Conservation (phyloP, 805 yeast genomes). For the Blastobotrys chiropterorum region DNA sequence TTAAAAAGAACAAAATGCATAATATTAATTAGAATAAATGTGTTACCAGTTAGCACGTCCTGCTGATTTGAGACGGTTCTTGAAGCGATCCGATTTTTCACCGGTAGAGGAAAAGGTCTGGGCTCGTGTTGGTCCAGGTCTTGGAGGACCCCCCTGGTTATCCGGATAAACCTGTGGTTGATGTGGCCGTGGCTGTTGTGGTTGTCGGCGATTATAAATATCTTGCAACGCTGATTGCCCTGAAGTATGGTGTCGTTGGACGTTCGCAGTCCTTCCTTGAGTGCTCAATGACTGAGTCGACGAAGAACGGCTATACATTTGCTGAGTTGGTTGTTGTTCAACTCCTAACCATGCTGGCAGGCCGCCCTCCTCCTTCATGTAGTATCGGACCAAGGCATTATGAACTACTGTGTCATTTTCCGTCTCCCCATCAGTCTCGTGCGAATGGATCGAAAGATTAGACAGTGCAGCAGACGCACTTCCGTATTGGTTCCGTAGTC, state of each 20-base stretch:
- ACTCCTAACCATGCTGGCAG: conserved; percentile 31
- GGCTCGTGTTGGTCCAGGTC: conserved; percentile 2
- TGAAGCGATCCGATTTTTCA: conserved; percentile 14
- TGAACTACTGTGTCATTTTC: conserved; percentile 40
- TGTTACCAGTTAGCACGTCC: conserved; percentile 21
- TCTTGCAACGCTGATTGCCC: conserved; percentile 17
- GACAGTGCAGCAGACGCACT: conserved; percentile 25
- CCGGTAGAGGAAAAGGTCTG: conserved; percentile 7
- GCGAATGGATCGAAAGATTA: conserved; percentile 20
- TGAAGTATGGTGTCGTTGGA: conserved; percentile 3
- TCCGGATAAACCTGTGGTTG: neutral
- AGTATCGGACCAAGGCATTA: conserved; percentile 39
- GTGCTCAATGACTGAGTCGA: neutral
- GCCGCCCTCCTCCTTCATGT: conserved; percentile 25
- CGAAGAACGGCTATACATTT: neutral
- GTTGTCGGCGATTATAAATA: conserved; percentile 18
- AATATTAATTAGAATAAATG: neutral
- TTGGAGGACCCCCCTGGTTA: neutral
- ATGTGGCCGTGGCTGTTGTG: conserved; percentile 3
- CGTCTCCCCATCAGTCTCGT: conserved; percentile 39
- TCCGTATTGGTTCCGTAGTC: conserved; percentile 23
- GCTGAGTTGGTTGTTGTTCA: conserved; percentile 2
- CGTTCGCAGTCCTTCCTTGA: neutral
- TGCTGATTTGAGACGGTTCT: conserved; percentile 17
- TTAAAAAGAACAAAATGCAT: neutral